A percentile compares a stretch with the other conserved stretches of the same genome.
phyloP scores from a whole-genome alignment of 805 yeast genomes.

The Starmera amethionina region DNA sequence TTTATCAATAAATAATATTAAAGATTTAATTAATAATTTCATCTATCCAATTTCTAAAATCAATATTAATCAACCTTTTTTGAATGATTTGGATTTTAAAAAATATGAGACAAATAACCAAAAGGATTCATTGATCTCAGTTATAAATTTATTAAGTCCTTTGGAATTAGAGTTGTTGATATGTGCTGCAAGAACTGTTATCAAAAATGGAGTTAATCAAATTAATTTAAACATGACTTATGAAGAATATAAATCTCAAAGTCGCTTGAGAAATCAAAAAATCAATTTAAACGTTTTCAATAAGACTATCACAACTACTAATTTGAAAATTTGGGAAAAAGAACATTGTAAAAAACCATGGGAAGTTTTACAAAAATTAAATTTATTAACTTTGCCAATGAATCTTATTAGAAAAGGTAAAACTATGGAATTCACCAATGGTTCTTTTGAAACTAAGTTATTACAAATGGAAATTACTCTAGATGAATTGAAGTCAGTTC shows the following conservation, averaged over 20 bases:
- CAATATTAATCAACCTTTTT: constrained; percentile 16
- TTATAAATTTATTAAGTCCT: constrained; percentile 42
- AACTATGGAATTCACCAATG: constrained; percentile 8
- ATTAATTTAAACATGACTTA: constrained; percentile 71
- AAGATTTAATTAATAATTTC: constrained; percentile 35
- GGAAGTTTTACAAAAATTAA: constrained; percentile 43
- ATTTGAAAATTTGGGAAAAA: constrained; percentile 49
- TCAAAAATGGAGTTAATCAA: constrained; percentile 45
- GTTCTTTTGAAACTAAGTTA: constrained; percentile 14
- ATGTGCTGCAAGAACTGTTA: constrained; percentile 63
- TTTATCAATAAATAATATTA: constrained; percentile 49
- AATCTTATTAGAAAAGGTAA: constrained; percentile 1
- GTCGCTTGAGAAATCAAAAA: constrained; percentile 32
- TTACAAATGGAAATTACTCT: constrained; percentile 18
- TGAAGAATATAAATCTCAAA: constrained; percentile 60
- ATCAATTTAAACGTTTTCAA: constrained; percentile 25
- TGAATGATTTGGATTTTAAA: constrained; percentile 13
- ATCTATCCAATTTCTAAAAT: constrained; percentile 32
- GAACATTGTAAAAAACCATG: constrained; percentile 58
- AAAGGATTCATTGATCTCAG: constrained; percentile 15
- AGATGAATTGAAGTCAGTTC: constrained; percentile 15
- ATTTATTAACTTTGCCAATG: constrained; percentile 11
- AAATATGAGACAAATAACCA: constrained; percentile 20
- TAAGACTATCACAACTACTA: constrained; percentile 21
- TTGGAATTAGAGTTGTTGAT: constrained; percentile 64